A percentile compares a stretch with the other conserved stretches of the same genome.
phyloP scores from a whole-genome alignment of 225 moss, liverwort and hornwort genomes.

The Thuidium tamariscinum region DNA sequence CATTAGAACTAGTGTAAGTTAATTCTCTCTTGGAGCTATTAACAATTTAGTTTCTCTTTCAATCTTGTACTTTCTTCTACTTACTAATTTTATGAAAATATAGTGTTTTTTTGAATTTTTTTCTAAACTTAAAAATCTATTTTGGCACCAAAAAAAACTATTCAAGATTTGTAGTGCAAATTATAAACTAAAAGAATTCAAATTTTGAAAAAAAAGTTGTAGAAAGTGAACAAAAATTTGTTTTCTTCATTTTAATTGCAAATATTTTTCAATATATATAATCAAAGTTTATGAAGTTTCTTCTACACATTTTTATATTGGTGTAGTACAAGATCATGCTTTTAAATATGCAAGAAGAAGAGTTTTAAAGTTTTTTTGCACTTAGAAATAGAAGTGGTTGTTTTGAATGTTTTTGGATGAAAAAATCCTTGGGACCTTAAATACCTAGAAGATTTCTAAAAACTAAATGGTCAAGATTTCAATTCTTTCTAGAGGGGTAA shows the following conservation, averaged over 20 bases:
- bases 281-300: neutral
- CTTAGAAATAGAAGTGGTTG: neutral
- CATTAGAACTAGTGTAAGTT: neutral
- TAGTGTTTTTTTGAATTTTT: neutral
- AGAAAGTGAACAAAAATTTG: accelerated
- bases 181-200: neutral
- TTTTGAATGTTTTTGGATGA: no score
- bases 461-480: neutral
- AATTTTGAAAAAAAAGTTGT: neutral
- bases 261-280: neutral
- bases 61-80: neutral
- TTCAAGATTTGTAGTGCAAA: neutral
- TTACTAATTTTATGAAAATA: neutral
- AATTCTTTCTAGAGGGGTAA: neutral
- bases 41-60: neutral
- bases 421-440: no score
- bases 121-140: neutral
- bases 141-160: neutral
- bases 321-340: neutral
- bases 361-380: accelerated
- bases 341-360: neutral
- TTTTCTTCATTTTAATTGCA: neutral
- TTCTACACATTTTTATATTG: accelerated
- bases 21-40: neutral
- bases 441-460: no score